Evolutionary conservation across 352 stramenopile species (phyloP).

Genomic region (Globisporangium middletonii): DNA sequence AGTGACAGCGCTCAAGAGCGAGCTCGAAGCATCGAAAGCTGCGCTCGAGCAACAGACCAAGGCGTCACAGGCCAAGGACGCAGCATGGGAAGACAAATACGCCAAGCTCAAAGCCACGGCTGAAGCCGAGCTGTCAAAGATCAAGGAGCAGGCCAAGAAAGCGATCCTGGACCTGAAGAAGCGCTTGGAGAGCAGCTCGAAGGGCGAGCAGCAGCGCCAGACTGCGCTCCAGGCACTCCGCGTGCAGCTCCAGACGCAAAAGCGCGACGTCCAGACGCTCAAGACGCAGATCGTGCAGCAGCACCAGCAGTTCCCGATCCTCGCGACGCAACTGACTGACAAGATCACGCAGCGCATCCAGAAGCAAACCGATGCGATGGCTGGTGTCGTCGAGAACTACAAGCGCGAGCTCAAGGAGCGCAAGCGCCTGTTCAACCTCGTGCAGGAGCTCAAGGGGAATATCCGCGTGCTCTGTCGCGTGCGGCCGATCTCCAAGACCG

Average conservation of each 20-base stretch:
- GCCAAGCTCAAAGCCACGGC: conserved; percentile 73
- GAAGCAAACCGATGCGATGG: conserved; percentile 73
- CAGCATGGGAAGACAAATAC: conserved; percentile 56
- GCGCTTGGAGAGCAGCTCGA: conserved; percentile 54
- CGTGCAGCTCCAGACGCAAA: conserved; percentile 48
- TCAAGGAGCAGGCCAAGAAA: conserved; percentile 86
- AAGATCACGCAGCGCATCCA: conserved; percentile 68
- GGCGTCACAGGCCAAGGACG: conserved; percentile 35
- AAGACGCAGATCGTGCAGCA: conserved; percentile 47
- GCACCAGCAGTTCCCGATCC: conserved; percentile 48
- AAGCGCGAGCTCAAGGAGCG: conserved; percentile 85
- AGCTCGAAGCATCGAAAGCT: conserved; percentile 25
- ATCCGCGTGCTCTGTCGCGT: conserved; percentile 97
- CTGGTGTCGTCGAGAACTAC: conserved; percentile 86
- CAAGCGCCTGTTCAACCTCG: conserved; percentile 93
- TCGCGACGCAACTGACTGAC: conserved; percentile 64
- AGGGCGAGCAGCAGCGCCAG: conserved; percentile 49
- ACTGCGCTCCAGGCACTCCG: conserved; percentile 28
- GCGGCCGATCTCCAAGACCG: conserved; percentile 85
- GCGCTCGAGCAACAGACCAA: conserved; percentile 56
- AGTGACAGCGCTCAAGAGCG: conserved; percentile 31
- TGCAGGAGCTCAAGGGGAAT: conserved; percentile 96
- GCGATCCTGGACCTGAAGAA: conserved; percentile 82
- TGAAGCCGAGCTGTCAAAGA: conserved; percentile 70
- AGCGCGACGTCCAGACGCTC: conserved; percentile 37